Base-by-base conservation (phyloP, 129 eudicot species). In the Flaveria bidentis region DNA sequence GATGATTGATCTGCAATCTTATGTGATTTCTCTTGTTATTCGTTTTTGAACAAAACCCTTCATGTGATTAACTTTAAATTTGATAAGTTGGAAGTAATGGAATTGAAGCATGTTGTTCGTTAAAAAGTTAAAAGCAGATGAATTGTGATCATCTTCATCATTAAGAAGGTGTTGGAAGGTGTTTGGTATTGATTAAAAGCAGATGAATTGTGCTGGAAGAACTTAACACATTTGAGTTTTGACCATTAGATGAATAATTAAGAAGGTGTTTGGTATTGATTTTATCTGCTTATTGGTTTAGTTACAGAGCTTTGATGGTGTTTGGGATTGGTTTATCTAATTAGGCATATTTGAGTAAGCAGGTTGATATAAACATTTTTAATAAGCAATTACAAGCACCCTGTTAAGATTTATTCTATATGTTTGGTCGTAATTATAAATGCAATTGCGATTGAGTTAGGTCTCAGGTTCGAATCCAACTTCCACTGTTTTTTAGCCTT, bases 131-230 rank as follows among this genome's bases (percentile, higher is more conserved):
- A 33, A 45, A 52, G 41, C 41, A 5, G 75, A 55, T 68, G 25
- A 65, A 33, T 30, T 52, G 22, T 60, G 73, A n/a, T n/a, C n/a
- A n/a, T n/a, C n/a, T n/a, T n/a, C n/a, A n/a, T n/a, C n/a, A n/a
- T n/a, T n/a, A n/a, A n/a, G n/a, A n/a, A n/a, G n/a, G n/a, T n/a
- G n/a, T n/a, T n/a, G n/a, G n/a, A n/a, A n/a, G n/a, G n/a, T n/a
- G n/a, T n/a, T n/a, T n/a, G n/a, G n/a, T n/a, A n/a, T n/a, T n/a
- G n/a, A n/a, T n/a, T n/a, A n/a, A n/a, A n/a, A n/a, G 39, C 39
- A 5, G 75, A 55, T 68, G 25, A 65, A 33, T 30, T 52, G 22
- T 60, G 73, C 50, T 65, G 56, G 62, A 76, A 51, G 30, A 53
- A 66, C 65, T 23, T n/a, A 67, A 56, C 60, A 68, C 42, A 6